Conservation (phyloP, 2,329 filamentous ascomycete genomes). For the Pseudogymnoascus sp. region DNA sequence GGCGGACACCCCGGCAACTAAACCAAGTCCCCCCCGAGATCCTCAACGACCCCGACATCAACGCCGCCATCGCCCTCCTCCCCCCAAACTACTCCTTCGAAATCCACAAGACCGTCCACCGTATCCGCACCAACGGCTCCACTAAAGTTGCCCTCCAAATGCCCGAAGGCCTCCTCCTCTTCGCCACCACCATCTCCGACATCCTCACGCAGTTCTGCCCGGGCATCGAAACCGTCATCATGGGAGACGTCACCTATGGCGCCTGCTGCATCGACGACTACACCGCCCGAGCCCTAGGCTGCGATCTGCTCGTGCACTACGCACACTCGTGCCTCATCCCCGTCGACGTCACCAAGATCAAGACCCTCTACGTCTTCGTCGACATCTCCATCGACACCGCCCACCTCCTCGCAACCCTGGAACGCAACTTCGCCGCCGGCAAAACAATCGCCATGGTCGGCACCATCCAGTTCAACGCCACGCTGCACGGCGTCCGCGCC, state of each 20-base stretch:
- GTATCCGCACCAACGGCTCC: constrained; percentile 71
- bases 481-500: constrained; percentile 75
- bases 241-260: constrained; percentile 98
- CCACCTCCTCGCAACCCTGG: constrained; percentile 78
- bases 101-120: constrained; percentile 95
- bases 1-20: constrained; percentile 68
- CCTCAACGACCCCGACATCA: constrained; percentile 73
- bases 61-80: constrained; percentile 76
- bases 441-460: constrained; percentile 90
- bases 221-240: constrained; percentile 86
- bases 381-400: constrained; percentile 91
- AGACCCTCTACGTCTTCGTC: constrained; percentile 96
- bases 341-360: constrained; percentile 92
- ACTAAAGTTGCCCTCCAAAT: constrained; percentile 91
- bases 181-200: constrained; percentile 95
- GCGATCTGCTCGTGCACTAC: constrained; percentile 92
- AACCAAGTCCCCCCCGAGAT: constrained; percentile 89
- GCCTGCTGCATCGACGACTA: constrained; percentile 99
- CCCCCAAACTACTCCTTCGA: constrained; percentile 98
- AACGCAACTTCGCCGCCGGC: constrained; percentile 75
- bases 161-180: constrained; percentile 88
- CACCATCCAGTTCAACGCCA: constrained; percentile 98
- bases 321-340: constrained; percentile 95
- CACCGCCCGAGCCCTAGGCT: constrained; percentile 86
- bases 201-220: constrained; percentile 93